Evolutionary conservation across 345 rosid genomes (phyloP), one percentile per base, ranked within the genome.

Genomic region (Linum lewisii): DNA sequence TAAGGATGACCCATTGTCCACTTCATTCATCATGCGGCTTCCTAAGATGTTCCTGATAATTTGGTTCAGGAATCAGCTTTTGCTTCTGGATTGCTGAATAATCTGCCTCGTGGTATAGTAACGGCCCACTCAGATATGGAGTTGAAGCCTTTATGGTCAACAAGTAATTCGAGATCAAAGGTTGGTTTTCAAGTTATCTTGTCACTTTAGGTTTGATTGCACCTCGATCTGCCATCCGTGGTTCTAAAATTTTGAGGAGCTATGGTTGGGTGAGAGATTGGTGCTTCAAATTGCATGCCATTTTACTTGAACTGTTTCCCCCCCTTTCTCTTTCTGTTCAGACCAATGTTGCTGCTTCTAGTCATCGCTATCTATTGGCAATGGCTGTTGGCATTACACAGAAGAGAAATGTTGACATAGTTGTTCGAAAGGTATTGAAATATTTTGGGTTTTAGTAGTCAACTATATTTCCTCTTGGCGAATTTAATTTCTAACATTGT

Each of bases 321-420:
- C 16, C 16, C 16, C 19, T 52, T 9, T 52, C 20, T 52, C 24
- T 6, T 52, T 21, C 4, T 52, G 25, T 20, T 21, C 25, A 52
- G 51, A 36, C 68, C 38, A 72, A 87, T 85, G 81, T 63, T 24
- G 68, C 66, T 34, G 70, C 59, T 63, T 63, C 62, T 69, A 77
- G 73, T 16, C 72, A 69, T 66, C 79, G 62, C 52, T 70, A 84
- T 75, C 80, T 94, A 64, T 71, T 94, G 74, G 97, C 99, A 54
- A 84, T 94, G 71, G 81, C 99, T 0, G 99, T 84, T 70, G 99
- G 99, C 70, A 79, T 87, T 62, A 83, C 82, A 75, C 97, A 84
- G 74, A 94, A 87, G 79, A 66, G 70, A 51, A 77, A 84, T 59
- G 97, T 94, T 16, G 82, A 90, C 63, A 53, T 62, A 45, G 49